phyloP scores from a whole-genome alignment of 805 yeast species.

The Lipomyces starkeyi region DNA sequence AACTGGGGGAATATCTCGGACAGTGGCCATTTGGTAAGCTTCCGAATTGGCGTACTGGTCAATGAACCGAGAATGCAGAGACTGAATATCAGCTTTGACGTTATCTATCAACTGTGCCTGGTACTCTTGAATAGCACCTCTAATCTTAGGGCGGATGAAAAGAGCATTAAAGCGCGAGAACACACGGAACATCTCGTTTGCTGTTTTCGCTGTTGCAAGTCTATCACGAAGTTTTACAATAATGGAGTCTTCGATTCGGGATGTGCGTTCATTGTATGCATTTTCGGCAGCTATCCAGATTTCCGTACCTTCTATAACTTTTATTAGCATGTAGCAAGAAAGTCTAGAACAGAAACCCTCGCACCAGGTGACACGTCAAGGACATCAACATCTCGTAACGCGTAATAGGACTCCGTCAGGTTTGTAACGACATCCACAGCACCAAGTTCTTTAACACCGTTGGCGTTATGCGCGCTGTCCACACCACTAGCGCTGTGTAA shows the following conservation, averaged over 20 bases:
- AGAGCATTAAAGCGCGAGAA: slow-evolving; percentile 58
- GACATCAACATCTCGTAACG: slow-evolving; percentile 49
- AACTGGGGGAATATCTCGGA: slow-evolving; percentile 56
- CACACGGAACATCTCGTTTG: slow-evolving; percentile 59
- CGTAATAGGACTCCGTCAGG: slow-evolving; percentile 52
- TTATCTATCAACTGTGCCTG: slow-evolving; percentile 58
- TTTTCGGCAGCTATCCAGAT: slow-evolving; percentile 53
- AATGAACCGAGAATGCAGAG: slow-evolving; percentile 51
- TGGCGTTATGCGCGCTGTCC: slow-evolving; percentile 2
- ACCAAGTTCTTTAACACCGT: slow-evolving; percentile 13
- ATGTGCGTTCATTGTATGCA: slow-evolving; percentile 52
- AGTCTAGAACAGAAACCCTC: slow-evolving; percentile 8
- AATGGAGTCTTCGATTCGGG: slow-evolving; percentile 55
- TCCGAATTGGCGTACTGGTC: slow-evolving; percentile 46
- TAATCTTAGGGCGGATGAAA: slow-evolving; percentile 58
- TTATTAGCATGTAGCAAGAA: slow-evolving; percentile 30
- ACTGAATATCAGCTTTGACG: slow-evolving; percentile 55
- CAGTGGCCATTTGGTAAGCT: slow-evolving; percentile 47
- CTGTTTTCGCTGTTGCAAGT: slow-evolving; percentile 50
- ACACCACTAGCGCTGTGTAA: slow-evolving; percentile 2
- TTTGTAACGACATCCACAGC: slow-evolving; percentile 45
- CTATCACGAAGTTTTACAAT: slow-evolving; percentile 50
- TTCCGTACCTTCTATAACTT: slow-evolving; percentile 45
- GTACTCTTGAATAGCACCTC: slow-evolving; percentile 65
- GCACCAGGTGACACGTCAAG: slow-evolving; percentile 46